phyloP scores from a whole-genome alignment of 2,329 filamentous ascomycete genomes.

The Dactylellina haptotyla region DNA sequence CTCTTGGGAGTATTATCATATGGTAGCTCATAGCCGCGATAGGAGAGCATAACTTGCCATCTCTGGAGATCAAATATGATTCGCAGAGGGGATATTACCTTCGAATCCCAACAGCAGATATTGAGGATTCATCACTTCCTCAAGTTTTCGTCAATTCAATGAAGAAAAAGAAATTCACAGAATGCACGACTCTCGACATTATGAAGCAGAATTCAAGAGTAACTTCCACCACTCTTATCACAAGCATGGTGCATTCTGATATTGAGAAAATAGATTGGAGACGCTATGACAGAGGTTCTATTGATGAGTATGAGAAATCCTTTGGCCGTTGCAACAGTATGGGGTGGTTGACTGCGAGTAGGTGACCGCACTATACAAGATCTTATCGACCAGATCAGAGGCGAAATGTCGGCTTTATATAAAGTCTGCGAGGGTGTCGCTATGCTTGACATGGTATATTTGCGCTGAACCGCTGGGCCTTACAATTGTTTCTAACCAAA shows the following conservation, averaged over 20 bases:
- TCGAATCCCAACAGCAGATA: slow-evolving; percentile 70
- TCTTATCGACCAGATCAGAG: slow-evolving; percentile 77
- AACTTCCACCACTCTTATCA: slow-evolving; percentile 60
- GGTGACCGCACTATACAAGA: slow-evolving; percentile 75
- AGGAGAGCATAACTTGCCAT: slow-evolving; percentile 61
- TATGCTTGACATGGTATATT: slow-evolving; percentile 80
- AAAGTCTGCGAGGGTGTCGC: slow-evolving; percentile 86
- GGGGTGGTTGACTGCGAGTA: not conserved
- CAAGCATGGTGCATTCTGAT: not conserved
- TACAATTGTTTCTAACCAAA: slow-evolving; percentile 57
- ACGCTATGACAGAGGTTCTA: slow-evolving; percentile 85
- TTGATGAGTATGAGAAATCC: slow-evolving; percentile 69
- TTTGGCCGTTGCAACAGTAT: not conserved
- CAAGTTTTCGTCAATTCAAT: slow-evolving; percentile 80
- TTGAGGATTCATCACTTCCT: slow-evolving; percentile 71
- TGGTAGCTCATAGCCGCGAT: not conserved
- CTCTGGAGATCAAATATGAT: slow-evolving; percentile 78
- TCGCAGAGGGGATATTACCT: slow-evolving; percentile 82
- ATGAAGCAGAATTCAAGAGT: slow-evolving; percentile 73
- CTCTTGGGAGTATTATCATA: not conserved
- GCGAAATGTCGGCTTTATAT: slow-evolving; percentile 78
- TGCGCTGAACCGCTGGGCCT: not conserved
- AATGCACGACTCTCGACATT: slow-evolving; percentile 87
- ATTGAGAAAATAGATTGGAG: slow-evolving; percentile 70
- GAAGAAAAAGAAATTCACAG: slow-evolving; percentile 76